These are phyloP conservation scores for Cutaneotrichosporon sp. DNA, from an alignment of 1,284 basidiomycete genomes.

Conservation along the genomic window DNA sequence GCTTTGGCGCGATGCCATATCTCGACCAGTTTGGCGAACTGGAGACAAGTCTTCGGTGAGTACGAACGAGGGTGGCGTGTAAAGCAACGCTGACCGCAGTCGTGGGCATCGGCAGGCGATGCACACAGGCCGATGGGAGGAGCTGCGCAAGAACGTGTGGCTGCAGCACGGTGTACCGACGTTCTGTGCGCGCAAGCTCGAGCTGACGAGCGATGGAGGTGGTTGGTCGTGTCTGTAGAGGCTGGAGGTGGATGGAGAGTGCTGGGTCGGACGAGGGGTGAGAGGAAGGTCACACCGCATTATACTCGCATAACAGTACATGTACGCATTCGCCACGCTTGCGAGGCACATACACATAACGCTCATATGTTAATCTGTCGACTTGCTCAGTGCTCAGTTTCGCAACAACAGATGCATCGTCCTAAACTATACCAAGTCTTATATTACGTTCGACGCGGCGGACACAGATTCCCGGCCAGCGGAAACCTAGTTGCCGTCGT, in stretches of 20 bases:
- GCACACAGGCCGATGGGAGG: constrained; percentile 83
- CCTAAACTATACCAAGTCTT: neutral
- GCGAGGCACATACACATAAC: no score
- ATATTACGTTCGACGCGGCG: neutral
- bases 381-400: no score
- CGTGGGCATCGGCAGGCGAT: constrained; percentile 83
- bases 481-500: constrained; percentile 2
- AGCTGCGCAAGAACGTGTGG: constrained; percentile 77
- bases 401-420: constrained; percentile 2
- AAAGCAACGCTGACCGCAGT: constrained; percentile 47
- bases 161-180: constrained; percentile 85
- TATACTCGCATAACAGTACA: no score
- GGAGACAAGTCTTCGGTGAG: constrained; percentile 84
- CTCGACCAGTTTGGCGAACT: constrained; percentile 92
- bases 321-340: no score
- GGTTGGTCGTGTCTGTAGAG: constrained; percentile 88
- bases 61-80: neutral
- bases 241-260: no score
- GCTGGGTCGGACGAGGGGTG: no score
- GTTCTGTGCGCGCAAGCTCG: constrained; percentile 80
- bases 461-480: constrained; percentile 5
- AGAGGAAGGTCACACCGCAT: no score
- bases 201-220: constrained; percentile 80
- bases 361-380: no score
- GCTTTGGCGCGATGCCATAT: constrained; percentile 85